These are phyloP conservation scores for Mortierella hygrophila DNA, from an alignment of 192 early-diverging fungal genomes.

Conservation along the genomic window DNA sequence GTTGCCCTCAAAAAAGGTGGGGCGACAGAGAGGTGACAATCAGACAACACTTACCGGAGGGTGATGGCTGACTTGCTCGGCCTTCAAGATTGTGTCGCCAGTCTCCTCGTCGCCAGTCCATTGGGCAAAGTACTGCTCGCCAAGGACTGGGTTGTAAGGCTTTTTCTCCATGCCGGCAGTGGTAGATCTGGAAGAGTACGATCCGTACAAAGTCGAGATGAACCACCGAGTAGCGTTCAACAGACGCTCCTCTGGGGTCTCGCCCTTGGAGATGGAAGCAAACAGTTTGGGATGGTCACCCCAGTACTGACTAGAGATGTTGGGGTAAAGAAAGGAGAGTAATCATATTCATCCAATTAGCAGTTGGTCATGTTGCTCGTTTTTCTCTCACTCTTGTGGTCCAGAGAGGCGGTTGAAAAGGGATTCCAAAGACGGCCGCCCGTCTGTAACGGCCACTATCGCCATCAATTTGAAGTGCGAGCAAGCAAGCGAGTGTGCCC, in stretches of 20 bases:
- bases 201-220: constrained; percentile 83
- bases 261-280: constrained; percentile 72
- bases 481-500: constrained; percentile 19
- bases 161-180: constrained; percentile 85
- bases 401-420: not conserved
- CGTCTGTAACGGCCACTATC: not conserved
- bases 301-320: constrained; percentile 66
- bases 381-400: not conserved
- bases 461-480: not conserved
- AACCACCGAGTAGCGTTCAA: constrained; percentile 81
- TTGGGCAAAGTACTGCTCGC: constrained; percentile 63
- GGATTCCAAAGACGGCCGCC: not conserved
- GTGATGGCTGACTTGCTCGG: constrained; percentile 67
- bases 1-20: constrained; percentile 26
- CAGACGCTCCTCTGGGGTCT: constrained; percentile 73
- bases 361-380: not conserved
- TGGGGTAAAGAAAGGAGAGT: no score
- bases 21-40: constrained; percentile 65
- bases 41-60: constrained; percentile 65
- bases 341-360: not conserved
- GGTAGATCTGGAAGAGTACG: constrained; percentile 78
- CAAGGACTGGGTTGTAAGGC: constrained; percentile 74
- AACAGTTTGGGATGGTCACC: constrained; percentile 72
- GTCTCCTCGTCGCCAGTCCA: constrained; percentile 59
- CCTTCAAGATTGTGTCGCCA: constrained; percentile 53